Base-by-base conservation (phyloP, 768 basidiomycete species). In the Panellus pusillus region DNA sequence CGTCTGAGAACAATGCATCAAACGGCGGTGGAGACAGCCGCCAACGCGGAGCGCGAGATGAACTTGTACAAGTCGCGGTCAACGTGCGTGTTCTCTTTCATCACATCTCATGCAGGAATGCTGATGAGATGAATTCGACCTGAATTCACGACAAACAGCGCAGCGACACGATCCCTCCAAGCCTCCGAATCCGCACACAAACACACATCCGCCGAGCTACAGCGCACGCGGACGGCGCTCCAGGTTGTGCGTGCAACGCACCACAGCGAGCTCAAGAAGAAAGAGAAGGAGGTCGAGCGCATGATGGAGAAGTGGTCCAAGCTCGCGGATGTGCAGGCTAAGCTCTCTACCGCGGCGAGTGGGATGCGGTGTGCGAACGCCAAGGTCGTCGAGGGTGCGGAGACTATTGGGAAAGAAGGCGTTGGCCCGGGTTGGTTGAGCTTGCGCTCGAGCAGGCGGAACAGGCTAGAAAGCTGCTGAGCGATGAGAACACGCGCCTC, bases 31-130 rank as follows among this genome's bases (percentile, higher is more conserved):
- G 90, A 90, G 43, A 79, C 72, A 20, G 79, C 82, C 1, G 85
- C 83, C 13, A 84, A 78, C 42, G 89, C 90, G 31, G 92, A 93
- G 68, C 79, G 87, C n/a, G 91, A 93, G 66, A 78, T 76, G 64
- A 87, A 84, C 64, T 63, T 86, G 37, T 79, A 86, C 66, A 91
- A 90, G 65, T 83, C 89, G 17, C 82, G 84, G 52, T 71, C 87
- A 43, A 74, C 74, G 91, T 93, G 66, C 57, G 89, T 80, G 19
- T 35, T 18, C 48, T 12, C 27, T 29, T 18, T 40, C n/a, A n/a
- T 2, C 19, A 20, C 31, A n/a, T 28, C 19, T 36, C n/a, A n/a
- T n/a, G n/a, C n/a, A n/a, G n/a, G n/a, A n/a, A n/a, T n/a, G n/a
- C n/a, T n/a, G n/a, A n/a, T n/a, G n/a, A n/a, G 24, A 3, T 28